Conservation (phyloP, 2,329 filamentous ascomycete species). For the Xylariaceae sp. region DNA sequence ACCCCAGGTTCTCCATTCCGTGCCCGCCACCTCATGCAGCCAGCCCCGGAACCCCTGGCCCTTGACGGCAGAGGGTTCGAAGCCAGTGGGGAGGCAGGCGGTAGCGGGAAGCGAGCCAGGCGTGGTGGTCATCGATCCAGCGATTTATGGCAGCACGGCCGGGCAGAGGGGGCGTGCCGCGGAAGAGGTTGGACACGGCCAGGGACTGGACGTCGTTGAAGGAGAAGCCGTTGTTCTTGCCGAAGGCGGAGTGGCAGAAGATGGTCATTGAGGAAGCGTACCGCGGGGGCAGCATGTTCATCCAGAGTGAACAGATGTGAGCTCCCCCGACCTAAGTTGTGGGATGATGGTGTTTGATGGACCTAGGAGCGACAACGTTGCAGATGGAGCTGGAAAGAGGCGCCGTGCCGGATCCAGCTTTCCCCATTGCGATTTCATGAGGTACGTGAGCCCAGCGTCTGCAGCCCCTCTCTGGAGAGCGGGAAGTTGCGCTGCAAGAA, state of each 20-base stretch:
- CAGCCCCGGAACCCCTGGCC: constrained; percentile 27
- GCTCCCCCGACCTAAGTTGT: constrained; percentile 18
- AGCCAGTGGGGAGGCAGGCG: too few species aligned
- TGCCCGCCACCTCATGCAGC: constrained; percentile 32
- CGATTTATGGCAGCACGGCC: too few species aligned
- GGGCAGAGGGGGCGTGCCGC: constrained; percentile 24
- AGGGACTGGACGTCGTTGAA: constrained; percentile 30
- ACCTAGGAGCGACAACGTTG: constrained; percentile 17
- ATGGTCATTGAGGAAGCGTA: constrained; percentile 31
- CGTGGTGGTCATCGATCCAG: too few species aligned
- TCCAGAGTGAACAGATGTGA: constrained; percentile 27
- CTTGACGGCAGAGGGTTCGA: constrained; percentile 15
- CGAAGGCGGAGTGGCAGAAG: constrained; percentile 21
- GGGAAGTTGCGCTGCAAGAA: constrained; percentile 21
- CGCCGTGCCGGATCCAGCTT: constrained; percentile 24
- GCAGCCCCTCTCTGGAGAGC: constrained; percentile 3
- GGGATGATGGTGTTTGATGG: constrained; percentile 20
- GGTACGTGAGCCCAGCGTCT: constrained; percentile 11
- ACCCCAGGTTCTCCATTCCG: constrained; percentile 34
- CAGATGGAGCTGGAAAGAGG: constrained; percentile 20
- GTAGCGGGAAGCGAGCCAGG: too few species aligned
- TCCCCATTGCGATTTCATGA: constrained; percentile 11
- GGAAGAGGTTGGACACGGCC: constrained; percentile 33
- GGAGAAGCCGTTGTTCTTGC: constrained; percentile 25
- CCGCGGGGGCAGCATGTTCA: constrained; percentile 31